Conservation (phyloP, 225 moss, liverwort and hornwort species). For the Bryum argenteum region DNA sequence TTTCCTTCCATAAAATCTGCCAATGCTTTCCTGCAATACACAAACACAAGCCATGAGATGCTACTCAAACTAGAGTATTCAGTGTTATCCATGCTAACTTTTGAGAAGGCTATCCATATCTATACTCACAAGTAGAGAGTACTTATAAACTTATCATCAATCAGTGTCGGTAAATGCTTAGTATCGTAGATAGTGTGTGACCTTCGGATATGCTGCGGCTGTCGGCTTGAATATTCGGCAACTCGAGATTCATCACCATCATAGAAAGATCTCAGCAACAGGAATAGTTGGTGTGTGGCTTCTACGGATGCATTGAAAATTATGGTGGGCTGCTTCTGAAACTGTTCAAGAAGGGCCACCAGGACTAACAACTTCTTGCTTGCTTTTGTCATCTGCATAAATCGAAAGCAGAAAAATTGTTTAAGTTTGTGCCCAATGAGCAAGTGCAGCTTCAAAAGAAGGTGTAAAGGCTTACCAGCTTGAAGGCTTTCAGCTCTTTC, state of each 20-base stretch:
- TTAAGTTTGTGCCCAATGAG: not conserved
- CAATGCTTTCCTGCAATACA: conserved; percentile 71
- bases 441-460: not conserved
- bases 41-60: not conserved
- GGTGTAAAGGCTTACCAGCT: conserved; percentile 54
- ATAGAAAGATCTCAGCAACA: conserved; percentile 69
- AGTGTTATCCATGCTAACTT: no score
- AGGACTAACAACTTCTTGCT: conserved; percentile 86
- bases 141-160: no score
- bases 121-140: no score
- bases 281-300: conserved; percentile 88
- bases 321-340: conserved; percentile 77
- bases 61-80: no score
- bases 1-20: conserved; percentile 79
- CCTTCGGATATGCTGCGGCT: conserved; percentile 89
- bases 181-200: conserved; percentile 9
- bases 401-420: conserved; percentile 8
- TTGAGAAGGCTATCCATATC: no score
- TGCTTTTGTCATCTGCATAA: conserved; percentile 78
- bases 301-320: conserved; percentile 95
- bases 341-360: conserved; percentile 79
- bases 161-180: no score
- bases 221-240: conserved; percentile 88
- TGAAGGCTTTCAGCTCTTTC: conserved; percentile 75
- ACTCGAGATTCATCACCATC: conserved; percentile 58